These are phyloP conservation scores for Monsonia emarginata DNA, from an alignment of 441 rosid genomes.

Conservation along the genomic window DNA sequence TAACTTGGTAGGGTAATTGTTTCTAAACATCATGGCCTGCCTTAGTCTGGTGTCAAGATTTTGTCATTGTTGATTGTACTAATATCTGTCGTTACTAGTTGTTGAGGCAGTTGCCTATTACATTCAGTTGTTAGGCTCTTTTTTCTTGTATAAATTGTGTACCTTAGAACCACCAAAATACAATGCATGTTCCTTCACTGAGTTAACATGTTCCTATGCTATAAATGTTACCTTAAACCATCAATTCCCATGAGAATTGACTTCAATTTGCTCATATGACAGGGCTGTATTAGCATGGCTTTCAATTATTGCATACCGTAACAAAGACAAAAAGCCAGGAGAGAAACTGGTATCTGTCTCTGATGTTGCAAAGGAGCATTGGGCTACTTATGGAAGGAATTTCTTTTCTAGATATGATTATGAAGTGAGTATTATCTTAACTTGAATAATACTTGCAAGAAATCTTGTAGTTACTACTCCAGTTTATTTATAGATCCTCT, in stretches of 20 bases:
- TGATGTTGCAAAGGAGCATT: conserved; percentile 77
- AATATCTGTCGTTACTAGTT: not conserved
- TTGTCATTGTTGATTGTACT: not conserved
- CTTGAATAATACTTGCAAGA: not conserved
- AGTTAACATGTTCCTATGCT: not conserved
- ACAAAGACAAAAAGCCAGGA: conserved; percentile 70
- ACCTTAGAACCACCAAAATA: not conserved
- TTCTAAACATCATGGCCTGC: not conserved
- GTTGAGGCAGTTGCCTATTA: not conserved
- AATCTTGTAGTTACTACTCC: conserved; percentile 2
- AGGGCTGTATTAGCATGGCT: conserved; percentile 99
- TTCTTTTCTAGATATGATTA: conserved; percentile 90
- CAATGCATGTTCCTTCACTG: not conserved
- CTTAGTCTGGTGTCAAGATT: not conserved
- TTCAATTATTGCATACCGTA: conserved; percentile 68
- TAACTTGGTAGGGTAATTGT: not conserved
- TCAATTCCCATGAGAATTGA: conserved; percentile 5
- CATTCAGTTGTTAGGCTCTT: not conserved
- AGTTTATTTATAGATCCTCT: conserved; percentile 8
- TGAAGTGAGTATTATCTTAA: conserved; percentile 43
- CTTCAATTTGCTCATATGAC: conserved; percentile 20
- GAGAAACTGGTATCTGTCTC: conserved; percentile 68
- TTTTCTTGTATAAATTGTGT: not conserved
- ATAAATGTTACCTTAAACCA: not conserved
- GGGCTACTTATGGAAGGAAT: conserved; percentile 88